These are phyloP conservation scores for Globisporangium paroecandrum DNA, from an alignment of 352 stramenopile genomes.

Conservation along the genomic window DNA sequence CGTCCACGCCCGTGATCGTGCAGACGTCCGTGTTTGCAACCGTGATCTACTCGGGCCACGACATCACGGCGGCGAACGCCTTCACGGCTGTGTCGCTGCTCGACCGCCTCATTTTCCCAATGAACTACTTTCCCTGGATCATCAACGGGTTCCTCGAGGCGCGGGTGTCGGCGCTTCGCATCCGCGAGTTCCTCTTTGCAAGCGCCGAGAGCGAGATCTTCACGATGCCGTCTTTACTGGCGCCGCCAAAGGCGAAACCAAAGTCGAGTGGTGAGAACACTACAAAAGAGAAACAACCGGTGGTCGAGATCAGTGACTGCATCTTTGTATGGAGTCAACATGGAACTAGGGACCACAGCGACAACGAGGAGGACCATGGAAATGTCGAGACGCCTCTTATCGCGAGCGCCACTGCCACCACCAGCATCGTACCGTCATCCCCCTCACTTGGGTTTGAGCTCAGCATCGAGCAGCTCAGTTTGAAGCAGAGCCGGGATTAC, in stretches of 20 bases:
- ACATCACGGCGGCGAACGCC: slow-evolving; percentile 74
- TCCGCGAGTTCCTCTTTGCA: slow-evolving; percentile 71
- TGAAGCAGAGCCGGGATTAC: slow-evolving; percentile 41
- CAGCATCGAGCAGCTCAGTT: slow-evolving; percentile 37
- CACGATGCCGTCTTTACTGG: not conserved
- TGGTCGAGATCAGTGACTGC: slow-evolving; percentile 25
- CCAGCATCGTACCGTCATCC: not conserved
- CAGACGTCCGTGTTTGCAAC: slow-evolving; percentile 81
- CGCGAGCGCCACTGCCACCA: not conserved
- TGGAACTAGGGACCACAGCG: not conserved
- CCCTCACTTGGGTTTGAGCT: slow-evolving; percentile 33
- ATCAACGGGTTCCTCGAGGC: slow-evolving; percentile 88
- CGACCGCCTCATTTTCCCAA: slow-evolving; percentile 87
- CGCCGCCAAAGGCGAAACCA: slow-evolving; percentile 11
- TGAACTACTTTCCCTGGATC: slow-evolving; percentile 92
- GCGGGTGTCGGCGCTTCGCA: slow-evolving; percentile 70
- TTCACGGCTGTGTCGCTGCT: slow-evolving; percentile 86
- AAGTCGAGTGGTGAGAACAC: not conserved
- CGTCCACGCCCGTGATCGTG: slow-evolving; percentile 83
- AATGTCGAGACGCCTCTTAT: slow-evolving; percentile 14
- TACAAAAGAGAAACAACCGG: slow-evolving; percentile 3
- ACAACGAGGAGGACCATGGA: not conserved
- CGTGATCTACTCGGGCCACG: slow-evolving; percentile 64
- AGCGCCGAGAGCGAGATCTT: slow-evolving; percentile 8
- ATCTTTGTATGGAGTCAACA: slow-evolving; percentile 28